phyloP scores from a whole-genome alignment of 768 basidiomycete species.

The Rhodocollybia butyracea region DNA sequence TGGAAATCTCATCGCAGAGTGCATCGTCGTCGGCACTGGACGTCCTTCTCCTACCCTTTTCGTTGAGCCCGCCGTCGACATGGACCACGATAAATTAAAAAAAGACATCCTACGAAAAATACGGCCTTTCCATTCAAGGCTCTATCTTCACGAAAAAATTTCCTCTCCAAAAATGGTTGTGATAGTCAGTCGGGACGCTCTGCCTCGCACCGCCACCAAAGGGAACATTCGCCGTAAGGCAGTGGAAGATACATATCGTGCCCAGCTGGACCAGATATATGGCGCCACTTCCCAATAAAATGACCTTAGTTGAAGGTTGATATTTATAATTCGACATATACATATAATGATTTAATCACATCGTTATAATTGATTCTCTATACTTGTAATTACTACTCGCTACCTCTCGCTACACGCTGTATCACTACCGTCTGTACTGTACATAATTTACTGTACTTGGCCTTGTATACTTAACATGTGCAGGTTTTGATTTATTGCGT shows the following conservation, averaged over 20 bases:
- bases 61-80: conserved; percentile 40
- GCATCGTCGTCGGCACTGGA: conserved; percentile 54
- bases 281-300: conserved; percentile 11
- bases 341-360: no score
- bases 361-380: no score
- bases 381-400: background rate
- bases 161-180: conserved; percentile 39
- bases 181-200: conserved; percentile 41
- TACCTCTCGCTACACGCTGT: background rate
- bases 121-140: conserved; percentile 45
- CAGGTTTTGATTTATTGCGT: no score
- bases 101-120: conserved; percentile 50
- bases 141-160: conserved; percentile 58
- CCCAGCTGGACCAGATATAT: conserved; percentile 41
- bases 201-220: conserved; percentile 55
- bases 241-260: conserved; percentile 43
- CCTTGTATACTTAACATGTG: no score
- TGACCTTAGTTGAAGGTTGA: background rate
- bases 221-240: conserved; percentile 54
- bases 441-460: no score
- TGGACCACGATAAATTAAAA: conserved; percentile 37
- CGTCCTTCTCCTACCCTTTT: conserved; percentile 54
- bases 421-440: no score
- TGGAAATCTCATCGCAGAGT: conserved; percentile 43
- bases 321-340: background rate